Base-by-base conservation (phyloP, 768 basidiomycete genomes). In the Boletus huronensis region DNA sequence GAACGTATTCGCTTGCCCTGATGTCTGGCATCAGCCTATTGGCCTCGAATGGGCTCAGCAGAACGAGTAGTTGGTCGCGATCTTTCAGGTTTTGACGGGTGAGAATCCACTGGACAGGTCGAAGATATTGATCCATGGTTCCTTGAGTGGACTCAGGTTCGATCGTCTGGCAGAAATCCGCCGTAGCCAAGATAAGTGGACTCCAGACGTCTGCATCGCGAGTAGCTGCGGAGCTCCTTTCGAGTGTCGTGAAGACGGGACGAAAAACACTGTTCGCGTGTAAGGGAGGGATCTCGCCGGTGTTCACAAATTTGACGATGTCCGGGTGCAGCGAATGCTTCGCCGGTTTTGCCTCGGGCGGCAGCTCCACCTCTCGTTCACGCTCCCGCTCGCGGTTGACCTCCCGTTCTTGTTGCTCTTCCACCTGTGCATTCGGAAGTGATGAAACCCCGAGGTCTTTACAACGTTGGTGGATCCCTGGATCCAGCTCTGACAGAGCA, bases 381-480 rank as follows among this genome's bases (percentile, higher is more conserved):
- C 59, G 58, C 56, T 79, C 77, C 5, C 71, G 64, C 54, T 79
- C 78, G 35, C 73, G 74, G 1, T 55, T 59, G 2, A 79, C 68
- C 52, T 79, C 77, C 42, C 77, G 62, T 59, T 79, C 79, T 48
- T 75, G 76, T 45, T 78, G 75, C 52, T 80, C 77, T 21, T 72
- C 71, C 54, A 76, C 49, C 14, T 48, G 56, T 19, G 45, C 53
- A 28, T 61, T 51, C 1, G 53, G 59, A 13, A 49, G 29, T 1
- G 53, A 49, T 5, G 42, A 8, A 21, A 61, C n/a, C 0, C 63
- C 63, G 5, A 64, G 59, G 9, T 53, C 19, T 16, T 25, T 21
- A 25, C 55, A 61, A 10, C 51, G 50, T 17, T 26, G 54, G 8
- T n/a, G 31, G 14, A 62, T 57, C 3, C 35, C 52, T 23, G 48